Evolutionary conservation across 768 basidiomycete genomes (phyloP), one percentile per base, ranked within the genome.

Genomic region (Calocybe indica): DNA sequence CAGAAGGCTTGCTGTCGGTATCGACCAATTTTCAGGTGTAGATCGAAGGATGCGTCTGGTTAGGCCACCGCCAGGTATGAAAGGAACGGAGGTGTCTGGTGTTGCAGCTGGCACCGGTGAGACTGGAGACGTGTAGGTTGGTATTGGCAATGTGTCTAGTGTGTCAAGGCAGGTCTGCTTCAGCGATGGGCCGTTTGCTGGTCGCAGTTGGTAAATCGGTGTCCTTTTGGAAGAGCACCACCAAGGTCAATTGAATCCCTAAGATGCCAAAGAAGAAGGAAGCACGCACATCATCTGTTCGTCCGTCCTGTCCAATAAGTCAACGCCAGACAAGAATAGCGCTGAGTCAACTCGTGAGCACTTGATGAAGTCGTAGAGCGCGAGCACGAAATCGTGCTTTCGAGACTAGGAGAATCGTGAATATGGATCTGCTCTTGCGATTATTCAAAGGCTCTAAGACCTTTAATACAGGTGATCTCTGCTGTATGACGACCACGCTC

Each of bases 61-160:
- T 29, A 92, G 66, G 2, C 90, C 90, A 32, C 85, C 85, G 11
- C 86, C 85, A 0, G 89, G 88, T 29, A 91, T 83, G 64, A 88
- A 85, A 31, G 88, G 87, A 12, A 81, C 71, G 1, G 42, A 43
- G 12, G 42, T 14, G 62, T 60, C 13, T 52, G 55, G 37, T 61
- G 60, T 22, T 54, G 57, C 6, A 42, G 51, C 52, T 1, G 65
- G 60, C 50, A 62, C 60, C 37, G 69, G 71, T 38, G 67, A 54
- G 29, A 72, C 66, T 5, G 79, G 73, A 33, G 77, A 77, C 14
- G 69, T 72, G 58, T 84, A 83, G 22, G 60, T 58, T 6, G 79
- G 78, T 36, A 83, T 79, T 3, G 75, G 77, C 7, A 84, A 62
- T 7, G 63, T 52, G 1, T 54, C 52, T 30, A 86, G 63, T 39